These are phyloP conservation scores for Globisporangium abappressorium DNA, from an alignment of 352 stramenopile species.

Conservation along the genomic window DNA sequence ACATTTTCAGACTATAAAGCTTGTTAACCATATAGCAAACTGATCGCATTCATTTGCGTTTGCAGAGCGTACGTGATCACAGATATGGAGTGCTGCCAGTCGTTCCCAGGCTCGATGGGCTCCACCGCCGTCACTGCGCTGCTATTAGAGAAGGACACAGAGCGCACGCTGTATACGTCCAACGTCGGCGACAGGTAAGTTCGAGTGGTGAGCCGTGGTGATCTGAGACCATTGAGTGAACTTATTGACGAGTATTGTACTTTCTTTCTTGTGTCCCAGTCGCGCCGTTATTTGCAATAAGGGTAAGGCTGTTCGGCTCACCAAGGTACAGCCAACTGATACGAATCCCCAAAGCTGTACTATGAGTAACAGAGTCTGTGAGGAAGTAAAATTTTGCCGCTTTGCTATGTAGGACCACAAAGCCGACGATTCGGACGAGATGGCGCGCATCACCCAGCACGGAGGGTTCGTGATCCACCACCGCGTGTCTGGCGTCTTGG, in stretches of 20 bases:
- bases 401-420: conserved; percentile 57
- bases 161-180: conserved; percentile 47
- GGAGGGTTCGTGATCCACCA: conserved; percentile 75
- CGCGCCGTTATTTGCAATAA: conserved; percentile 64
- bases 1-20: not conserved
- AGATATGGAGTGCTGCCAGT: conserved; percentile 72
- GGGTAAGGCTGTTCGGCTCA: conserved; percentile 50
- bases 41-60: not conserved
- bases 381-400: not conserved
- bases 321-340: conserved; percentile 27
- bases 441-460: conserved; percentile 46
- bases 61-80: conserved; percentile 67
- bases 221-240: not conserved
- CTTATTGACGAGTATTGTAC: not conserved
- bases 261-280: conserved; percentile 22
- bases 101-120: conserved; percentile 40
- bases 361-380: not conserved
- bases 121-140: conserved; percentile 63
- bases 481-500: conserved; percentile 67
- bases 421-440: conserved; percentile 50
- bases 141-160: conserved; percentile 36
- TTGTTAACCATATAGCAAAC: not conserved
- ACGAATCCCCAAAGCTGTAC: not conserved
- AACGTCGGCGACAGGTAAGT: conserved; percentile 78
- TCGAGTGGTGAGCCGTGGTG: no score